These are phyloP conservation scores for Russula sp. DNA, from an alignment of 768 basidiomycete genomes.

Conservation along the genomic window DNA sequence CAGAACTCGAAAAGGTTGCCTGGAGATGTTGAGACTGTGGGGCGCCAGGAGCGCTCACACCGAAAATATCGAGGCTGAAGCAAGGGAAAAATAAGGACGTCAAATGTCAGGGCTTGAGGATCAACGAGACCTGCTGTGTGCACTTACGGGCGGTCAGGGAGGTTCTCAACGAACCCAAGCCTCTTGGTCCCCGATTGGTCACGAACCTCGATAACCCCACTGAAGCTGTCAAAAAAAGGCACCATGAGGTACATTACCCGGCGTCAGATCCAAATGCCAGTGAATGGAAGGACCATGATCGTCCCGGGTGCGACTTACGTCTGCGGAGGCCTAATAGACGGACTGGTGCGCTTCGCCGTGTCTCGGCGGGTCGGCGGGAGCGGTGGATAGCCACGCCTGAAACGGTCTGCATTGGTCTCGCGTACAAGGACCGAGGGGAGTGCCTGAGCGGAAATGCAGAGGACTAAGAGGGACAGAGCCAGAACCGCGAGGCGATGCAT, in stretches of 20 bases:
- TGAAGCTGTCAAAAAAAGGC: background rate
- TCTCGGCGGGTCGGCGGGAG: background rate
- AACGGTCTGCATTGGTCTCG: constrained; percentile 9
- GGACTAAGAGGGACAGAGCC: background rate
- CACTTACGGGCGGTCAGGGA: background rate
- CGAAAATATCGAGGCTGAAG: background rate
- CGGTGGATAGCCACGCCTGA: constrained; percentile 8
- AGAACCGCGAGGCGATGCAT: constrained; percentile 1
- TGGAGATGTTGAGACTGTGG: background rate
- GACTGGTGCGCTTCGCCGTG: background rate
- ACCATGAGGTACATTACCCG: background rate
- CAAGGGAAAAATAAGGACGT: background rate
- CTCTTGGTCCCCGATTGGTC: background rate
- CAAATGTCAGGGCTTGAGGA: background rate
- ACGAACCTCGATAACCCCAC: background rate
- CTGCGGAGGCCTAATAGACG: background rate
- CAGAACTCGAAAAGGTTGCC: background rate
- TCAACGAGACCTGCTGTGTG: no score
- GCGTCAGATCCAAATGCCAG: background rate
- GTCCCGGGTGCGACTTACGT: background rate
- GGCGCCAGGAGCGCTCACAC: background rate
- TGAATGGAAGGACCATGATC: background rate
- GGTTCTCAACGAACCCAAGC: background rate
- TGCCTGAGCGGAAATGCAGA: background rate
- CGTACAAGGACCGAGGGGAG: background rate